Evolutionary conservation across 257 asterid genomes (phyloP).

Genomic region (Mentha longifolia): DNA sequence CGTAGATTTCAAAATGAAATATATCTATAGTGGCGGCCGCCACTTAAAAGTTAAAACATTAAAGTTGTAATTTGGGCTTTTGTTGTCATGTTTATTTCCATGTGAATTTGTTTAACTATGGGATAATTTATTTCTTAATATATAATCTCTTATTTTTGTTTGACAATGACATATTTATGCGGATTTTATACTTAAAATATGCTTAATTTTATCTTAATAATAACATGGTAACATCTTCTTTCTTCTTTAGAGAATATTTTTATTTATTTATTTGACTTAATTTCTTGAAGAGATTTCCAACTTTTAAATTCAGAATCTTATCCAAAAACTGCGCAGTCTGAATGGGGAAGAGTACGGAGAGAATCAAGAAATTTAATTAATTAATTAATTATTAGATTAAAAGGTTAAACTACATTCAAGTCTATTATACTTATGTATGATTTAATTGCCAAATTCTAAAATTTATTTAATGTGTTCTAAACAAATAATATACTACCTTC

Average conservation of each 20-base stretch:
- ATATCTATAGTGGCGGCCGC: slow-evolving; percentile 26
- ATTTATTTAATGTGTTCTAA: no score
- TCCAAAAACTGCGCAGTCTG: neutral
- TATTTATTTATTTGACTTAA: neutral
- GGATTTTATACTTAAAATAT: slow-evolving; percentile 16
- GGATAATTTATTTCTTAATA: slow-evolving; percentile 1
- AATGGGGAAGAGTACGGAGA: neutral
- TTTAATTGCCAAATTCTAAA: no score
- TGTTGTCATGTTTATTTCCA: slow-evolving; percentile 34
- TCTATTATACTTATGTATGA: no score
- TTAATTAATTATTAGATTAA: no score
- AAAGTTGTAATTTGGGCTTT: slow-evolving; percentile 19
- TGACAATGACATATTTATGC: neutral
- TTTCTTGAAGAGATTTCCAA: neutral
- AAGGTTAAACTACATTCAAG: no score
- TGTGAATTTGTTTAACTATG: neutral
- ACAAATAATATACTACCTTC: no score
- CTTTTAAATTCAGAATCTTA: slow-evolving; percentile 4
- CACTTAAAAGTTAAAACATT: slow-evolving; percentile 19
- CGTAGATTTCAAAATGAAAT: slow-evolving; percentile 35
- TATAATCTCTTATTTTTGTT: slow-evolving; percentile 7
- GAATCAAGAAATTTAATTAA: neutral
- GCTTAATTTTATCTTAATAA: neutral
- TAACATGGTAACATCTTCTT: slow-evolving; percentile 16
- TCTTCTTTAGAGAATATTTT: neutral